These are phyloP conservation scores for Fusarium keratoplasticum DNA, from an alignment of 2,329 filamentous ascomycete species.

Conservation along the genomic window DNA sequence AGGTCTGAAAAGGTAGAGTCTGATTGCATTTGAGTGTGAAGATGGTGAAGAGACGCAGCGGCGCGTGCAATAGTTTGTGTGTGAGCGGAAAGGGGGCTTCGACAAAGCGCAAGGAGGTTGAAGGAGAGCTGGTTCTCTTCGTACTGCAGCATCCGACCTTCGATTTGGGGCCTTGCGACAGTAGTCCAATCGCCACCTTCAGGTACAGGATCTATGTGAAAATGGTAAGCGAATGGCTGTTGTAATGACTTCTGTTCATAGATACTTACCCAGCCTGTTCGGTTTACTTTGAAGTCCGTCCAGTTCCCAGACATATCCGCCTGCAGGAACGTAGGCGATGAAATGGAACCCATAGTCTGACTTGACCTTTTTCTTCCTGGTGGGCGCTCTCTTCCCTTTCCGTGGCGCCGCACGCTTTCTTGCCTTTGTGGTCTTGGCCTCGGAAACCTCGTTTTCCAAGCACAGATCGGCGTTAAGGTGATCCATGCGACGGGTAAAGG, in stretches of 20 bases:
- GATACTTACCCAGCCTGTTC: conserved; percentile 50
- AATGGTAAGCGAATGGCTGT: conserved; percentile 6
- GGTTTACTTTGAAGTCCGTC: conserved; percentile 85
- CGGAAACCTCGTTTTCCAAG: conserved; percentile 67
- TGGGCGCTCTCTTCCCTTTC: conserved; percentile 48
- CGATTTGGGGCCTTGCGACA: conserved; percentile 72
- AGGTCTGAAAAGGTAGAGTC: conserved; percentile 36
- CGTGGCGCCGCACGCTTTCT: conserved; percentile 50
- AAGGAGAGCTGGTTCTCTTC: conserved; percentile 77
- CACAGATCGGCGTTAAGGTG: conserved; percentile 78
- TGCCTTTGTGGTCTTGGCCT: conserved; percentile 48
- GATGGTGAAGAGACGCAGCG: conserved; percentile 52
- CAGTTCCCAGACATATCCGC: conserved; percentile 85
- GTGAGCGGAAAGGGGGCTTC: conserved; percentile 68
- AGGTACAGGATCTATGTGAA: conserved; percentile 22
- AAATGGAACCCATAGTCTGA: conserved; percentile 83
- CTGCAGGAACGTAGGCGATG: conserved; percentile 84
- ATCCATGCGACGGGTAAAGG: conserved; percentile 83
- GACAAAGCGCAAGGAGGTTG: conserved; percentile 80
- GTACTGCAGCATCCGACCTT: conserved; percentile 74
- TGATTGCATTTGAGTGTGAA: conserved; percentile 50
- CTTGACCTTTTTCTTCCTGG: conserved; percentile 54
- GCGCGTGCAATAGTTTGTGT: conserved; percentile 59
- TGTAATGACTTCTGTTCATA: too few species aligned
- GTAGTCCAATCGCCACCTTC: conserved; percentile 70